Conservation (phyloP, 2,329 filamentous ascomycete species). For the Didymella arachidicola region DNA sequence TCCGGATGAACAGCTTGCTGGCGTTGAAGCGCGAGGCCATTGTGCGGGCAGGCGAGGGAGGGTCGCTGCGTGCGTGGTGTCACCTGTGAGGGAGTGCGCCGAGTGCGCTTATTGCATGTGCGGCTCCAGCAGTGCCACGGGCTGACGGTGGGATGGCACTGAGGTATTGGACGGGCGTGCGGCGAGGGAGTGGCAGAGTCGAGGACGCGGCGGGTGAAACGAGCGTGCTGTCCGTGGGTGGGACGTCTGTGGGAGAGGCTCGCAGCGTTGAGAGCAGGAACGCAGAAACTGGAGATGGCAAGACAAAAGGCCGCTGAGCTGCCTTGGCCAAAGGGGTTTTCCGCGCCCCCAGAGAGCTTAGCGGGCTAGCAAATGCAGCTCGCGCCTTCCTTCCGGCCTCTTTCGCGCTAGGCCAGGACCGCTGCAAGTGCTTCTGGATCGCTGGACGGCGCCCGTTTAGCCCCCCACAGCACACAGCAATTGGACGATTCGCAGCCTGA, state of each 20-base stretch:
- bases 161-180: conserved; percentile 8
- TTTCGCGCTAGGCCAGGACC: conserved; percentile 10
- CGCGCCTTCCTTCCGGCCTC: conserved; percentile 1
- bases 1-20: conserved; percentile 54
- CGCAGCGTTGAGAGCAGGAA: conserved; percentile 15
- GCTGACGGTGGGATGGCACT: conserved; percentile 4
- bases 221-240: conserved; percentile 38
- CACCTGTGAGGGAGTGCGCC: conserved; percentile 15
- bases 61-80: conserved; percentile 3
- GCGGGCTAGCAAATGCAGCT: conserved; percentile 3
- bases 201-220: conserved; percentile 32
- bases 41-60: conserved; percentile 24
- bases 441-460: background rate
- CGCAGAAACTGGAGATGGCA: conserved; percentile 10
- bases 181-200: conserved; percentile 18
- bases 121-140: conserved; percentile 29
- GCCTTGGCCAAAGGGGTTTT: conserved; percentile 15
- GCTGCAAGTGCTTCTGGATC: conserved; percentile 10
- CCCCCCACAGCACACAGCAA: background rate
- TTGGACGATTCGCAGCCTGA: conserved; percentile 1
- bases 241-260: conserved; percentile 18
- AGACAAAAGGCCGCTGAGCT: conserved; percentile 3
- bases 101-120: conserved; percentile 44
- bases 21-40: conserved; percentile 55
- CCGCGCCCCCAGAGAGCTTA: conserved; percentile 13